Evolutionary conservation across 1,139 yeast species (phyloP).

Genomic region (Waltiozyma sp.): DNA sequence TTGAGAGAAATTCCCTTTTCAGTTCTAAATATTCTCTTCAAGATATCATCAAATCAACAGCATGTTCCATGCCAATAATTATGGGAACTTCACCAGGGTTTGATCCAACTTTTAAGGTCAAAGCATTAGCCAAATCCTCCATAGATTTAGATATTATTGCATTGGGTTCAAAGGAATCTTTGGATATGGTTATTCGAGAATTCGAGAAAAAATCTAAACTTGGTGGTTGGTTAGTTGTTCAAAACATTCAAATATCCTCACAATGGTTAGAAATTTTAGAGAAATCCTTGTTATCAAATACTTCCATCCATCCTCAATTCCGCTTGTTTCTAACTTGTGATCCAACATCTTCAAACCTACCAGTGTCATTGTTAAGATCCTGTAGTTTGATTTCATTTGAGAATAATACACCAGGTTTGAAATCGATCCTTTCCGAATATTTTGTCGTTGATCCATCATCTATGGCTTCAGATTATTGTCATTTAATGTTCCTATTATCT

Average conservation of each 20-base stretch:
- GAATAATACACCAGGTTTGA: slow-evolving; percentile 44
- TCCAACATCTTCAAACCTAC: slow-evolving; percentile 34
- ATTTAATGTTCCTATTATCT: slow-evolving; percentile 42
- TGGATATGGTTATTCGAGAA: slow-evolving; percentile 42
- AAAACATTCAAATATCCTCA: slow-evolving; percentile 66
- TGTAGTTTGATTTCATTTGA: slow-evolving; percentile 51
- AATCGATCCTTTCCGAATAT: slow-evolving; percentile 32
- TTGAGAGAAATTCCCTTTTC: slow-evolving; percentile 9
- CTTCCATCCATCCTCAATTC: slow-evolving; percentile 25
- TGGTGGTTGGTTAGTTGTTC: slow-evolving; percentile 64
- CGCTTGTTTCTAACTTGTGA: slow-evolving; percentile 52
- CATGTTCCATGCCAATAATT: slow-evolving; percentile 23
- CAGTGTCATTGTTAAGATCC: slow-evolving; percentile 40
- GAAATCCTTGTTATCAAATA: slow-evolving; percentile 26
- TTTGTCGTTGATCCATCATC: slow-evolving; percentile 17
- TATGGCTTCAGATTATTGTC: slow-evolving; percentile 34
- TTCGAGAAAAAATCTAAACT: slow-evolving; percentile 32
- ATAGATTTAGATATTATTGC: slow-evolving; percentile 32
- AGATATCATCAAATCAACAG: slow-evolving; percentile 3
- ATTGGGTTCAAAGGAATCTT: slow-evolving; percentile 69
- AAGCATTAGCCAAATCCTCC: slow-evolving; percentile 27
- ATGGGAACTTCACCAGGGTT: slow-evolving; percentile 51
- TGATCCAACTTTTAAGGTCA: slow-evolving; percentile 55
- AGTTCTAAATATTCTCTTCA: slow-evolving; percentile 10
- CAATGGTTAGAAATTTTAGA: slow-evolving; percentile 51